Conservation (phyloP, 148 eudicot genomes). For the Cornus controversa region DNA sequence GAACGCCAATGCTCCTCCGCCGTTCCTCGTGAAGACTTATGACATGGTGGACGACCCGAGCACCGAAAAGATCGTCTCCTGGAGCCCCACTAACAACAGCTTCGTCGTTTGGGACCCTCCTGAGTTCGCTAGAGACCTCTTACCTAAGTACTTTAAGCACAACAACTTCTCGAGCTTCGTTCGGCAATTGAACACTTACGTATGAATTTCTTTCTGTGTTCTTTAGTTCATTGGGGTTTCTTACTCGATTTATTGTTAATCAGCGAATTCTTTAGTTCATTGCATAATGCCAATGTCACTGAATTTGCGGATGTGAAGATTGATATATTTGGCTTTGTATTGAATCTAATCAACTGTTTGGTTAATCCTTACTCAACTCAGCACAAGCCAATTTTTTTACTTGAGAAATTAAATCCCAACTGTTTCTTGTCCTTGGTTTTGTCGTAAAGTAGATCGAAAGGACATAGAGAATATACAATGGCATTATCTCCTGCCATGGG, state of each 20-base stretch:
- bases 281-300: background rate
- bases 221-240: conserved; percentile 20
- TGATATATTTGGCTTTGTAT: background rate
- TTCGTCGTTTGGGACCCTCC: conserved; percentile 91
- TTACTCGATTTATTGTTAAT: conserved; percentile 27
- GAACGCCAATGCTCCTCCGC: conserved; percentile 54
- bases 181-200: conserved; percentile 78
- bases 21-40: conserved; percentile 68
- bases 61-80: conserved; percentile 67
- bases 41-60: conserved; percentile 77
- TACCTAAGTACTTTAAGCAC: conserved; percentile 89
- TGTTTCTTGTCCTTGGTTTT: too few relatives aligned
- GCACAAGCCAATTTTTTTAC: background rate
- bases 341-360: background rate
- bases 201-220: conserved; percentile 11
- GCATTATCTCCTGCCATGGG: background rate
- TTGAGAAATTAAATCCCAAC: background rate
- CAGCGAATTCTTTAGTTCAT: background rate
- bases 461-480: background rate
- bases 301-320: background rate
- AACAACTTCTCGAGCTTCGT: conserved; percentile 92
- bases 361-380: background rate
- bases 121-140: conserved; percentile 64
- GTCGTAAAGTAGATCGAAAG: too few relatives aligned
- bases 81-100: conserved; percentile 76